These are phyloP conservation scores for Epichloe coenophiala DNA, from an alignment of 2,329 filamentous ascomycete species.

Conservation along the genomic window DNA sequence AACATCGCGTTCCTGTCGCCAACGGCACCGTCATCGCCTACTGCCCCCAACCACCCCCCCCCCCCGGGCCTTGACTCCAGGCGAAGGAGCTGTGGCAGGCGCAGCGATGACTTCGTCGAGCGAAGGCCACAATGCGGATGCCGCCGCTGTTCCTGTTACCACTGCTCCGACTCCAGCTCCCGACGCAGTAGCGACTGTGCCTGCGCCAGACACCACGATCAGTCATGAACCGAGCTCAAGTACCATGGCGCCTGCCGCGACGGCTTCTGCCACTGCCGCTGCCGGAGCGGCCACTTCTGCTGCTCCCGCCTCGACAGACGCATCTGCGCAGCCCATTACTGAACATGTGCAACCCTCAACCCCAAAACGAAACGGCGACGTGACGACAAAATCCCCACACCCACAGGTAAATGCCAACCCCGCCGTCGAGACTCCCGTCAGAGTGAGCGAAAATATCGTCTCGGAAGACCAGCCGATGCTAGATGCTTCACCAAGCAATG, in stretches of 20 bases:
- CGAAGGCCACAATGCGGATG: constrained; percentile 20
- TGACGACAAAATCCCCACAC: background rate
- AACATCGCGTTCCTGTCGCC: constrained; percentile 1
- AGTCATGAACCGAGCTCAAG: background rate
- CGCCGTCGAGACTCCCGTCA: background rate
- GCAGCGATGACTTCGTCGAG: constrained; percentile 50
- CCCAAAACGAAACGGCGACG: constrained; percentile 1
- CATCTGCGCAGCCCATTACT: background rate
- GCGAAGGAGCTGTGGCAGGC: constrained; percentile 42
- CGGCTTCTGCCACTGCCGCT: background rate
- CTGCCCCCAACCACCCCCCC: background rate
- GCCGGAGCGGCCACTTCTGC: background rate
- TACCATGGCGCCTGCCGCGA: background rate
- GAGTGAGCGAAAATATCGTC: background rate
- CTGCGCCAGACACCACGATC: background rate
- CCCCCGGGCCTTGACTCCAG: constrained; percentile 14
- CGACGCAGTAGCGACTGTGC: constrained; percentile 2
- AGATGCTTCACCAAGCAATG: constrained; percentile 6
- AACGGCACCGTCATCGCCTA: constrained; percentile 1
- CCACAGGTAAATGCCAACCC: background rate
- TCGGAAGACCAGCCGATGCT: constrained; percentile 8
- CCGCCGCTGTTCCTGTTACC: constrained; percentile 3
- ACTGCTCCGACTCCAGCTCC: constrained; percentile 5
- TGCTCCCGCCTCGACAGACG: background rate
- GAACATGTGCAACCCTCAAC: constrained; percentile 6